Conservation (phyloP, 208 protist genomes). For the Angomonas deanei region DNA sequence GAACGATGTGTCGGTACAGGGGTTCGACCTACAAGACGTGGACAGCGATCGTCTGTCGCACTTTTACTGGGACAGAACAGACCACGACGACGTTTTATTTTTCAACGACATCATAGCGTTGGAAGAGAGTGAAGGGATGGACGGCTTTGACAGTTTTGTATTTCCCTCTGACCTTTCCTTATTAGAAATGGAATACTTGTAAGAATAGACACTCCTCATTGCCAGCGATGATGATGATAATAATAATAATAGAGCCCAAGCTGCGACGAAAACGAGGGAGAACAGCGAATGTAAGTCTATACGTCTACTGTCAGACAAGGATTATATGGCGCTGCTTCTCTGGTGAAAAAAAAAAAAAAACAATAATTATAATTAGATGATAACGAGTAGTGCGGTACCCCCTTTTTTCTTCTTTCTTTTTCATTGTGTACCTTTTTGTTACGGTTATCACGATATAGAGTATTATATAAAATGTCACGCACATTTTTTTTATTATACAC, state of each 20-base stretch:
- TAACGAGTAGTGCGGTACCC: too few relatives aligned
- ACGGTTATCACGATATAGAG: neutral
- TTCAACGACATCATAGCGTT: conserved; percentile 19
- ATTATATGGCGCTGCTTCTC: neutral
- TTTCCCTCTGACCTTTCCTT: neutral
- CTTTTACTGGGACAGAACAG: conserved; percentile 66
- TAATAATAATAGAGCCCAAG: neutral
- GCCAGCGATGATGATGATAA: too few relatives aligned
- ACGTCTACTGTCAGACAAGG: neutral
- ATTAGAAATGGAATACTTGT: neutral
- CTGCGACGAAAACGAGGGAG: too few relatives aligned
- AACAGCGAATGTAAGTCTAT: neutral
- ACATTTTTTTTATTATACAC: too few relatives aligned
- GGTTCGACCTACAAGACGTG: conserved; percentile 81
- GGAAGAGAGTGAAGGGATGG: conserved; percentile 23
- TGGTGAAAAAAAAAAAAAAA: conserved; percentile 6
- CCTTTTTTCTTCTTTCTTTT: neutral
- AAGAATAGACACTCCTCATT: too few relatives aligned
- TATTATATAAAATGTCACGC: too few relatives aligned
- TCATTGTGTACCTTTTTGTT: neutral
- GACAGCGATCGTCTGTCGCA: conserved; percentile 66
- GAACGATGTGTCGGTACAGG: neutral
- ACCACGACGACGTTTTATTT: conserved; percentile 47
- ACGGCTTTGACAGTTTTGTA: neutral
- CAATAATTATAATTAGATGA: neutral